Conservation (phyloP, 2,329 filamentous ascomycete genomes). For the Alternaria panax region DNA sequence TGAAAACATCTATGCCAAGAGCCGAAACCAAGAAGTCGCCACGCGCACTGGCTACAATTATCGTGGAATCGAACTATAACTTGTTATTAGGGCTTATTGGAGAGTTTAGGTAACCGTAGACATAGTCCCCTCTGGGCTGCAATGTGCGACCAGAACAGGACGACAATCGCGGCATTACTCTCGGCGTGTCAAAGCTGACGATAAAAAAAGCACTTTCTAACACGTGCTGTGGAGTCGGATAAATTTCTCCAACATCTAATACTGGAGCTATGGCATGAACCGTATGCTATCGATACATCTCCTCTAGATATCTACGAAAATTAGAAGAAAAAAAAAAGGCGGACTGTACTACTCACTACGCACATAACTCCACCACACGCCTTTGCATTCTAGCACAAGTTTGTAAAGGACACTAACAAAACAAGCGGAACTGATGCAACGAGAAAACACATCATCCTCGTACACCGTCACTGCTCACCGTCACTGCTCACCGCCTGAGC, state of each 20-base stretch:
- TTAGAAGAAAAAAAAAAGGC: neutral
- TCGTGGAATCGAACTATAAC: neutral
- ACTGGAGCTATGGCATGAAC: neutral
- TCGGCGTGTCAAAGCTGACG: neutral
- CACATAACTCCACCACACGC: neutral
- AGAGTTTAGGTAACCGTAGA: neutral
- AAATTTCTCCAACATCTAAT: neutral
- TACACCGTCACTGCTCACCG: neutral
- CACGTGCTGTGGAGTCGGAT: neutral
- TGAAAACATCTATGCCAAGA: neutral
- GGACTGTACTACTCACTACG: neutral
- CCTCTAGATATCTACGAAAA: neutral
- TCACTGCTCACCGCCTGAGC: neutral
- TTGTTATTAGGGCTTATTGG: neutral
- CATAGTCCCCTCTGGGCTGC: neutral
- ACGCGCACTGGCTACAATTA: neutral
- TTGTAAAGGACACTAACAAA: neutral
- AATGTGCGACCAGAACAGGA: neutral
- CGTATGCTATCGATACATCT: neutral
- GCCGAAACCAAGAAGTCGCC: neutral
- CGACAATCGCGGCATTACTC: neutral
- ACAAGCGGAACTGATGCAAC: neutral
- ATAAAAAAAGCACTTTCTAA: neutral
- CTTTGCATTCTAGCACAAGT: neutral
- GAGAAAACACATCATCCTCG: neutral